phyloP scores from a whole-genome alignment of 2,329 filamentous ascomycete genomes.

The Paecilomyces sp. region DNA sequence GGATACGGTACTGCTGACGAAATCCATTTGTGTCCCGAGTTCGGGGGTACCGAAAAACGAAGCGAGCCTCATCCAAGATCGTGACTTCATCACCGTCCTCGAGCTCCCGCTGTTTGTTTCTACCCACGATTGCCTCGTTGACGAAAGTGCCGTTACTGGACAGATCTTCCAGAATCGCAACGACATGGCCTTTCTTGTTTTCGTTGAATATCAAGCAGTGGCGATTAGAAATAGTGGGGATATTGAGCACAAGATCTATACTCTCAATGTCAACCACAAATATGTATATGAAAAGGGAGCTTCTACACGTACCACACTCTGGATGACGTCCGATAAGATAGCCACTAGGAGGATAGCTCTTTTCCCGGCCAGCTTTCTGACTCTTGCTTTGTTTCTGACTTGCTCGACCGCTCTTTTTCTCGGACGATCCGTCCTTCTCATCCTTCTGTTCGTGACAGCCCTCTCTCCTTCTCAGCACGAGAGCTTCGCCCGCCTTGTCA shows the following conservation, averaged over 20 bases:
- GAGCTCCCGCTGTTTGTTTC: slow-evolving; percentile 84
- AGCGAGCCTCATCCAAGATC: slow-evolving; percentile 75
- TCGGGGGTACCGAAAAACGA: slow-evolving; percentile 85
- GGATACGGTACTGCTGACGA: slow-evolving; percentile 74
- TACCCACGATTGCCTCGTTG: slow-evolving; percentile 82
- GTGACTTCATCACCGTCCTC: slow-evolving; percentile 87
- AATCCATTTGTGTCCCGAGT: slow-evolving; percentile 69
- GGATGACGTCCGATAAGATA: slow-evolving; percentile 89
- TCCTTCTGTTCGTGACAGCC: slow-evolving; percentile 53
- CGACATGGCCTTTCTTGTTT: slow-evolving; percentile 49
- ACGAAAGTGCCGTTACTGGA: slow-evolving; percentile 96
- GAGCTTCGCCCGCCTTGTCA: slow-evolving; percentile 56
- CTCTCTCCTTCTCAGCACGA: slow-evolving; percentile 70
- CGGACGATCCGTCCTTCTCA: slow-evolving; percentile 30
- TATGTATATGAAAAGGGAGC: neutral
- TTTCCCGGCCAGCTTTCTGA: slow-evolving; percentile 49
- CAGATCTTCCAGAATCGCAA: slow-evolving; percentile 81
- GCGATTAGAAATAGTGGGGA: slow-evolving; percentile 79
- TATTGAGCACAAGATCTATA: slow-evolving; percentile 65
- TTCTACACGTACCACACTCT: slow-evolving; percentile 68
- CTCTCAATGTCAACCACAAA: slow-evolving; percentile 9
- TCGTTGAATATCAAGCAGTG: slow-evolving; percentile 50
- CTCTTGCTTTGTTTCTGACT: slow-evolving; percentile 47
- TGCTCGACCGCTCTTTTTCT: slow-evolving; percentile 28
- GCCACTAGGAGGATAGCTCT: slow-evolving; percentile 62